Evolutionary conservation across 1,139 yeast species (phyloP), one percentile per base, ranked within the genome.

Genomic region (Eremothecium sinecaudum): DNA sequence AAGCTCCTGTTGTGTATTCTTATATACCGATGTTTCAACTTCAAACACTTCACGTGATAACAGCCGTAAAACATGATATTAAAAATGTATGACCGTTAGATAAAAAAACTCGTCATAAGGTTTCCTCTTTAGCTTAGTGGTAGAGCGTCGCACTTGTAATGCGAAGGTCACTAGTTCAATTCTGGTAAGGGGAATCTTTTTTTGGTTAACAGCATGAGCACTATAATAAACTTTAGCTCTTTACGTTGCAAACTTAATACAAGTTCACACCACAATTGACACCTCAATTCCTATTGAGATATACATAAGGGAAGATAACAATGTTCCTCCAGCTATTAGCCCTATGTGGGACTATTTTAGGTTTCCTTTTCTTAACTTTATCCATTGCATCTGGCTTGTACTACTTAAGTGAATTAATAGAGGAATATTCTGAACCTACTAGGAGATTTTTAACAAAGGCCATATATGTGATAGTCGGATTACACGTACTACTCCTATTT

Each of bases 111-210:
- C n/a, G 21, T 8, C 21, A 19, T 19, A 19, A 10, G 7, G 9
- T 8, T 19, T 24, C 83, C 83, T 68, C 71, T 69, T 78, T 79
- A 79, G 87, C 86, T 79, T 77, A 79, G 87, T 78, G 87, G 87
- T 79, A 79, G 83, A 79, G 87, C 87, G 86, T 77, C 78, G 84
- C 86, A 79, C 86, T 78, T 79, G 86, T 78, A 78, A 79, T 78
- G 87, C 86, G 78, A 77, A 78, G 87, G 82, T 79, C 87, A 80
- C 81, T 76, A 79, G 86, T 79, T 79, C 86, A 77, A 79, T 76
- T 78, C 87, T 79, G 87, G 82, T 81, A 78, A 73, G 79, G 65
- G 84, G 84, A 83, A 76, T 3, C 44, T 50, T 45, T 49, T 53
- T 58, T 51, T 31, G n/a, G n/a, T n/a, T n/a, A n/a, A n/a, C n/a